phyloP scores from a whole-genome alignment of 2,329 filamentous ascomycete species.

The Mariannaea sp. region DNA sequence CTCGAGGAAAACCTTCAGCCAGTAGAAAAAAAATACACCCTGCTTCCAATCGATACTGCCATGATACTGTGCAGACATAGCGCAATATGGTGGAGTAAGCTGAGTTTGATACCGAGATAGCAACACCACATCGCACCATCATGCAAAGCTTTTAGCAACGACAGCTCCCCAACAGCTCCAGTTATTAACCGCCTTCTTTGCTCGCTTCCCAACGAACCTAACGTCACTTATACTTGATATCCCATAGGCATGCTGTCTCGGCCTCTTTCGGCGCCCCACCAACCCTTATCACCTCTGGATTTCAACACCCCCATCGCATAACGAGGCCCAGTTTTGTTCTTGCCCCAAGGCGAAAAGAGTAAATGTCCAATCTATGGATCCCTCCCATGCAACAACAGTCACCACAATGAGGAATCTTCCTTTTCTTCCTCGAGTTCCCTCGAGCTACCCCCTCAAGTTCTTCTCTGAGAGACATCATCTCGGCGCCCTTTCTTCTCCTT shows the following conservation, averaged over 20 bases:
- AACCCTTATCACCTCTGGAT: slow-evolving; percentile 33
- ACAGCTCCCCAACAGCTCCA: slow-evolving; percentile 5
- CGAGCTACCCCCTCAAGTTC: slow-evolving; percentile 17
- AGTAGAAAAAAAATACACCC: slow-evolving; percentile 14
- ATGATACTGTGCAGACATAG: slow-evolving; percentile 11
- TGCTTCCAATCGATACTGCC: not conserved
- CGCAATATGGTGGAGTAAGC: slow-evolving; percentile 4
- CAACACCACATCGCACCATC: slow-evolving; percentile 17
- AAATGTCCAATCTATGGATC: slow-evolving; percentile 29
- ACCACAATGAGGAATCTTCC: slow-evolving; percentile 28
- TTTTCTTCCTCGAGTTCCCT: slow-evolving; percentile 22
- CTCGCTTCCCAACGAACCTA: not conserved
- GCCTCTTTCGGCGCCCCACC: slow-evolving; percentile 40
- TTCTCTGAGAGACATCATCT: slow-evolving; percentile 27
- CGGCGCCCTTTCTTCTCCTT: slow-evolving; percentile 17
- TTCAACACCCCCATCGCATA: slow-evolving; percentile 22
- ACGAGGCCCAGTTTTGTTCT: slow-evolving; percentile 38
- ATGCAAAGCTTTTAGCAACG: not conserved
- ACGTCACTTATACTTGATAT: slow-evolving; percentile 6
- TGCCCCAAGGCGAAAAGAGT: slow-evolving; percentile 26
- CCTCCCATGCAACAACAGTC: slow-evolving; percentile 23
- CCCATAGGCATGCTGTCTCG: slow-evolving; percentile 32
- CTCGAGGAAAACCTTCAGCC: slow-evolving; percentile 8
- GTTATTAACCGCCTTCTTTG: not conserved
- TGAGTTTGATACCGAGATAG: slow-evolving; percentile 12